Evolutionary conservation across 352 stramenopile genomes (phyloP), one percentile per base, ranked within the genome.

Genomic region (Globisporangium alternatum): DNA sequence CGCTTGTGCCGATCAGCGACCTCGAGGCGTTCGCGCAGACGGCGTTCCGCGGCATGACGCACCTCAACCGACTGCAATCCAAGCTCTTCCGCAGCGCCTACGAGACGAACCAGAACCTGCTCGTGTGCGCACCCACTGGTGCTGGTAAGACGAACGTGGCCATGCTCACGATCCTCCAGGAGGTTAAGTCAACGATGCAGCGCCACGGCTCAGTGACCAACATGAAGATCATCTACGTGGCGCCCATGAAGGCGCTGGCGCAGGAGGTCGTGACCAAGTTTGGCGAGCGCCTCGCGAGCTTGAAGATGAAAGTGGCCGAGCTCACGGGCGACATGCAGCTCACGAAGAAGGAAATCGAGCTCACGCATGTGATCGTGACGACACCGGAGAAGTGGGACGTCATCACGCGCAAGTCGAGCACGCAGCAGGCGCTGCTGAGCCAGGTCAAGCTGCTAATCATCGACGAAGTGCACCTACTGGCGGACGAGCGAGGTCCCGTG

Each of bases 191-290:
- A 9, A 81, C 96, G 22, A 39, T 93, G 6, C 72, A 87, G 49
- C 75, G 67, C 5, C 60, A 75, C 30, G 47, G 81, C 7, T 48
- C 76, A 51, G 53, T 97, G 13, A 64, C 76, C 3, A 74, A 90
- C 37, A 88, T 98, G 77, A 98, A 98, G 70, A 96, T 98, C 51
- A 97, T 98, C 55, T 99, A 98, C 69, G 93, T 98, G n/a, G 95
- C 94, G 2, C 96, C 96, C 2, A 98, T 99, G 95, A 98, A 98
- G 66, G 98, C 97, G 9, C 80, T 99, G 45, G 97, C 97, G 12
- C 97, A 99, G 73, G 98, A 99, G 80, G 96, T 99, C 6, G 97
- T 99, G 13, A 96, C 95, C 56, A 99, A 99, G 70, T 99, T 99
- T 75, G 82, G 76, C 1, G 84, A 98, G 60, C 90, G 97, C 22